Percentiles rank a stretch among this genome's conserved stretches.
These are phyloP conservation scores for Pestalotiopsis sp. DNA, from an alignment of 2,329 filamentous ascomycete species.

Conservation along the genomic window DNA sequence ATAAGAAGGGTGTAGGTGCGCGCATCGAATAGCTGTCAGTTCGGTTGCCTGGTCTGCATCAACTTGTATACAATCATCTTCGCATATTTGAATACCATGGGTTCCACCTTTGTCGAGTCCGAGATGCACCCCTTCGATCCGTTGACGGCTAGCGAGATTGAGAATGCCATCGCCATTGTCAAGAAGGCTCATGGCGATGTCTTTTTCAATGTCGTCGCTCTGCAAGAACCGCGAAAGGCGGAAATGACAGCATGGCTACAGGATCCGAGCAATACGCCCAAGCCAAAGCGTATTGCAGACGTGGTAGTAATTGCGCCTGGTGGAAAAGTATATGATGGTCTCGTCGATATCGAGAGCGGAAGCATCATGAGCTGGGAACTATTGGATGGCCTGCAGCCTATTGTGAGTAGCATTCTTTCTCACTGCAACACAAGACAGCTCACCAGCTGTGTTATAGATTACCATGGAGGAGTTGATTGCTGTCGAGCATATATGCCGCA, in stretches of 20 bases:
- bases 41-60: neutral
- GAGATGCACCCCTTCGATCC: slow-evolving; percentile 74
- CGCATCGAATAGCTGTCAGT: neutral
- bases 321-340: slow-evolving; percentile 80
- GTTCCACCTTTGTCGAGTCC: neutral
- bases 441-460: slow-evolving; percentile 55
- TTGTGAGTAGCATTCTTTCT: slow-evolving; percentile 52
- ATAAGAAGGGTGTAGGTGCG: neutral
- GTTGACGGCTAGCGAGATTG: slow-evolving; percentile 73
- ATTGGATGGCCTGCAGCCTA: slow-evolving; percentile 77
- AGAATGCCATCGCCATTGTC: slow-evolving; percentile 68
- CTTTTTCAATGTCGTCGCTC: slow-evolving; percentile 83
- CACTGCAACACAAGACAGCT: neutral
- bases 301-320: slow-evolving; percentile 80
- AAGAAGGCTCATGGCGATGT: slow-evolving; percentile 71
- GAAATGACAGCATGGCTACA: slow-evolving; percentile 82
- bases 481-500: slow-evolving; percentile 76
- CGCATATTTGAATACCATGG: neutral
- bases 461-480: slow-evolving; percentile 87
- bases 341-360: slow-evolving; percentile 71
- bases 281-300: slow-evolving; percentile 76
- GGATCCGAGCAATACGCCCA: slow-evolving; percentile 53
- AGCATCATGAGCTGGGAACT: slow-evolving; percentile 76
- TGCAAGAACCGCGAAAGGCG: slow-evolving; percentile 83
- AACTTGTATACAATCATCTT: neutral